Percentiles rank a stretch among this genome's conserved stretches.
Evolutionary conservation across 2,329 filamentous ascomycete species (phyloP).

Genomic region (Alternaria novae-zelandiae): DNA sequence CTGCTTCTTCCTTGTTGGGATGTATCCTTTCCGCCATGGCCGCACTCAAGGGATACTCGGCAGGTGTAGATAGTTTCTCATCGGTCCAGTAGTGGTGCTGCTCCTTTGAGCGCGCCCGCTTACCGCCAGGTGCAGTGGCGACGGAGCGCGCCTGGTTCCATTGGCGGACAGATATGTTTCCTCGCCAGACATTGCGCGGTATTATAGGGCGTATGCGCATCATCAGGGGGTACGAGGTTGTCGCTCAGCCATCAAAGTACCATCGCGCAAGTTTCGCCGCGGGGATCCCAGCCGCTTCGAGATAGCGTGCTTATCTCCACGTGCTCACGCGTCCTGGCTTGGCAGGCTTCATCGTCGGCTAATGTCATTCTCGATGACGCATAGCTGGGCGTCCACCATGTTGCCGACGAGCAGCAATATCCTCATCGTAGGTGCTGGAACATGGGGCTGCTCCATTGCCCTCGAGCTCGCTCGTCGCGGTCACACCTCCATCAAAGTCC

Average conservation of each 20-base stretch:
- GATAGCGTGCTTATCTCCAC: conserved; percentile 12
- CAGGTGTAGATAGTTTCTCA: conserved; percentile 19
- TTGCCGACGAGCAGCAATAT: conserved; percentile 18
- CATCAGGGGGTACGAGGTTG: conserved; percentile 19
- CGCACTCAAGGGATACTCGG: conserved; percentile 22
- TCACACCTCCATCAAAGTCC: conserved; percentile 54
- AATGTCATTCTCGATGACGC: background rate
- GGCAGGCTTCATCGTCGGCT: background rate
- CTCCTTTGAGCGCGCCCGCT: conserved; percentile 1
- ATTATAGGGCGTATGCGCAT: conserved; percentile 22
- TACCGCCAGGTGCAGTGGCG: background rate
- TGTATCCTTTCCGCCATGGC: conserved; percentile 15
- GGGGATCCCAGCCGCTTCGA: conserved; percentile 6
- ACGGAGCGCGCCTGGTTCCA: conserved; percentile 10
- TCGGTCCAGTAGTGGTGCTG: conserved; percentile 12
- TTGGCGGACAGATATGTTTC: background rate
- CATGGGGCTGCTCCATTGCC: conserved; percentile 59
- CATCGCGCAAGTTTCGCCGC: conserved; percentile 5
- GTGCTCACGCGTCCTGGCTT: conserved; percentile 11
- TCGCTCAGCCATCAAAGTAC: background rate
- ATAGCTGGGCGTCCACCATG: conserved; percentile 1
- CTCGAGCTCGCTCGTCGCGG: conserved; percentile 57
- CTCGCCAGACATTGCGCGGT: conserved; percentile 11
- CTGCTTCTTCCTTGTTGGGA: conserved; percentile 10
- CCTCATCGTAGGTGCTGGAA: conserved; percentile 58